These are phyloP conservation scores for Miscanthus sacchariflorus DNA, from an alignment of 202 grass and related monocot species.

Conservation along the genomic window DNA sequence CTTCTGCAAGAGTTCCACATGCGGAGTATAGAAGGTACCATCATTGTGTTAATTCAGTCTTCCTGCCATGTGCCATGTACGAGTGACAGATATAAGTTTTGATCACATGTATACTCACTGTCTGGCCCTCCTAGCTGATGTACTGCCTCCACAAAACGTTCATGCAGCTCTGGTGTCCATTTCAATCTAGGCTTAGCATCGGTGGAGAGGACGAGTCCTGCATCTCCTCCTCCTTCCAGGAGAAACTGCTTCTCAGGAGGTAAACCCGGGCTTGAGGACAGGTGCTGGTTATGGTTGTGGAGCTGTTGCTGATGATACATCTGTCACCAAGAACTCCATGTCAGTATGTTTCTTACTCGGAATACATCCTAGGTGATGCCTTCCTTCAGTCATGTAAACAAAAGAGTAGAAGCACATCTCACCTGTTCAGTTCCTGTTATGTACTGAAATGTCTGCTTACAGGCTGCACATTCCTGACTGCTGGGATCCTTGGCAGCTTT, in stretches of 20 bases:
- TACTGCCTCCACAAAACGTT: constrained; percentile 79
- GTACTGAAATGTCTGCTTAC: constrained; percentile 56
- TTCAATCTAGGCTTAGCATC: constrained; percentile 95
- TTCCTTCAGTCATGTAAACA: constrained; percentile 36
- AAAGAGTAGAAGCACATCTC: constrained; percentile 31
- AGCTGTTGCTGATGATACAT: constrained; percentile 78
- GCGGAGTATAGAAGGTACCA: constrained; percentile 9
- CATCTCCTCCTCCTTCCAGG: constrained; percentile 60
- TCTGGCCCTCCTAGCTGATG: constrained; percentile 90
- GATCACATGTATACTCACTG: constrained; percentile 63
- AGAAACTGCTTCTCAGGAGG: constrained; percentile 61
- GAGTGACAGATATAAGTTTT: not conserved
- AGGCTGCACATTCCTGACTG: constrained; percentile 58
- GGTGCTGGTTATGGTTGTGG: constrained; percentile 57
- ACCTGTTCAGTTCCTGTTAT: constrained; percentile 52
- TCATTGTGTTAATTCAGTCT: not conserved
- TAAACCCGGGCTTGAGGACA: constrained; percentile 64
- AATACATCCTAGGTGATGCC: not conserved
- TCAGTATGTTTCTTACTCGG: constrained; percentile 16
- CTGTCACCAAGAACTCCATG: constrained; percentile 51
- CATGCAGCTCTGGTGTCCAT: constrained; percentile 89
- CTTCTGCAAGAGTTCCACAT: constrained; percentile 53
- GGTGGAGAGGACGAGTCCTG: constrained; percentile 86
- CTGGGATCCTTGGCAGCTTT: constrained; percentile 55
- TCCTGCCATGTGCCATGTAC: not conserved